Base-by-base conservation (phyloP, 140 eudicot genomes). In the Cichorium intybus region DNA sequence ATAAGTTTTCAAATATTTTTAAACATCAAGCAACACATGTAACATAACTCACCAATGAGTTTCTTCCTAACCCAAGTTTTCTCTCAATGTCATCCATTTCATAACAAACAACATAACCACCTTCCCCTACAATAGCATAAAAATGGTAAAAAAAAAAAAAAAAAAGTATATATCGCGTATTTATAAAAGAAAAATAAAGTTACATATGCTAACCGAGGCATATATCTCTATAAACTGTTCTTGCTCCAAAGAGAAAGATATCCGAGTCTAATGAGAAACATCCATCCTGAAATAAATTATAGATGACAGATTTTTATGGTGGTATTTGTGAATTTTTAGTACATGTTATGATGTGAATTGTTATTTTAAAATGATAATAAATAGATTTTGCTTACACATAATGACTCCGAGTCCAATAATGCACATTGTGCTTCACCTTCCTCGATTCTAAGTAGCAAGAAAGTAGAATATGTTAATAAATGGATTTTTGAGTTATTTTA, bases 371-470 rank as follows among this genome's bases (percentile, higher is more conserved):
- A 56, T 56, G 26, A 53, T 46, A 24, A 46, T 21, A 17, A 31
- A 47, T 9, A 7, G 64, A 57, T 55, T 54, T 31, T 37, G 43
- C 97, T 76, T 84, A 93, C 99, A 76, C 99, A 93, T 67, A 93
- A 64, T 21, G 90, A 93, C 76, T 88, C 99, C 12, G 85, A 75
- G 66, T 93, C 86, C 56, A 93, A 76, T 63, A 88, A 68, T 68
- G 97, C 99, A 69, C 99, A 93, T 29, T 93, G 97, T 70, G 99
- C 99, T 82, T 93, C 99, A 75, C 94, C 99, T 79, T 93, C 99
- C 74, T 93, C 99, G 48, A 93, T 64, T 70, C 99, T 93, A 83
- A 49, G 71, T 58, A 68, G 49, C 55, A 69, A 53, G 16, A 64
- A 53, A 54, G 54, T 17, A 45, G 24, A 53, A 41, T 20, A 22